Base-by-base conservation (phyloP, 139 green algal genomes). In the Gonium pectorale region DNA sequence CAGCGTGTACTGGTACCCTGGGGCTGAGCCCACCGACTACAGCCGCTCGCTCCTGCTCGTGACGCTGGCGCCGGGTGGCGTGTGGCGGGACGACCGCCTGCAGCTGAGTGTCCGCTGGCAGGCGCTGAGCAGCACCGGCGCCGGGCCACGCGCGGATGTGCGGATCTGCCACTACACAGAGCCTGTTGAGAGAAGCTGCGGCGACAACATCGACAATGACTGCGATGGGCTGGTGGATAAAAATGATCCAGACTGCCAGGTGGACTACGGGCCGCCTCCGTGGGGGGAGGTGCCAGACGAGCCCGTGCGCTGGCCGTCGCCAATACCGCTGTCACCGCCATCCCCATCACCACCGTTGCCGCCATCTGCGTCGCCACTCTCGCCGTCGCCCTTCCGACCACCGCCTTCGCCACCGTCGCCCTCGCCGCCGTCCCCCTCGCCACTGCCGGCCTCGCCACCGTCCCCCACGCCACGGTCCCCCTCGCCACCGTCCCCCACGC, bases 211-310 rank as follows among this genome's bases (percentile, higher is more conserved):
- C 17, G 79, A 86, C 52, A 41, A 86, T 40, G 79, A 86, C 51
- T 86, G 79, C 52, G 79, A 86, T 13, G 79, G 79, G 2, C 40
- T 86, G 60, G 38, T 79, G 1, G 79, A 86, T 29, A 26, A 26
- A 7, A 64, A 75, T 8, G 79, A 85, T 35, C 62, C 63, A 3
- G 78, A 84, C 33, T 84, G 72, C 51, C 15, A 4, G 6, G 19
- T 6, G 19, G 37, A 68, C 60, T 68, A 41, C 1, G 15, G 40
- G 24, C n/a, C 31, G 60, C 4, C 60, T 9, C 27, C n/a, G n/a
- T 11, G 1, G 13, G n/a, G 2, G 60, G 1, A 5, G n/a, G 9
- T 5, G 56, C 19, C 56, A 64, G 15, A n/a, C 9, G 7, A 31
- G n/a, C 33, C 11, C 5, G 5, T 13, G 35, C 13, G 33, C 63